Evolutionary conservation across 257 asterid species (phyloP), one percentile per base, ranked within the genome.

Genomic region (Petunia secreta): DNA sequence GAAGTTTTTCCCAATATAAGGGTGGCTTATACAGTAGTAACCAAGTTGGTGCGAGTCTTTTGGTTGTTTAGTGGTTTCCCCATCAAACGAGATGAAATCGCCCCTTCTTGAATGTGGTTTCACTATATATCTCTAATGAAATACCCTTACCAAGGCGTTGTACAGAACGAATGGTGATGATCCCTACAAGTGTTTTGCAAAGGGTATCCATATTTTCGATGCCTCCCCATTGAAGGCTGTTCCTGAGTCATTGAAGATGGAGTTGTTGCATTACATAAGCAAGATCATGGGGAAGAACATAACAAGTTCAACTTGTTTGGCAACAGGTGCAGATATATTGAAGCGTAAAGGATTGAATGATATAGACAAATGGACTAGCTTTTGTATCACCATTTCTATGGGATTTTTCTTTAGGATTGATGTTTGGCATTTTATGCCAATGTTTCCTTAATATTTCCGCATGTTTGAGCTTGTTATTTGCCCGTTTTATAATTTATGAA

Each of bases 71-170:
- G 91, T 36, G 94, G 92, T 6, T 83, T 89, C 67, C 87, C 89
- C 86, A 87, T 90, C 9, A 75, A 84, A 0, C 48, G 91, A 15
- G 92, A 87, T 52, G 78, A 91, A 11, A 90, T 90, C 58, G 91
- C 92, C 0, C 3, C 75, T 0, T 90, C 89, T 34, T 90, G 92
- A 92, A 50, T 90, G 2, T 90, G 94, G 94, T 90, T 90, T 88
- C 94, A 89, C 58, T 90, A 90, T 44, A 77, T 77, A 2, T 90
- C 92, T 0, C 76, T 90, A 4, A 89, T 89, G 68, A 90, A 90
- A 80, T 90, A 90, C 54, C 94, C 94, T 0, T 90, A 87, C 62
- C 89, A 90, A 16, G 94, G 91, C 0, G 92, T 90, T 74, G 82
- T 90, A 83, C 92, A 89, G 83, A 90, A 90, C 68, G 94, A 90